Base-by-base conservation (phyloP, 1,139 yeast genomes). In the Scheffersomyces stambukii region DNA sequence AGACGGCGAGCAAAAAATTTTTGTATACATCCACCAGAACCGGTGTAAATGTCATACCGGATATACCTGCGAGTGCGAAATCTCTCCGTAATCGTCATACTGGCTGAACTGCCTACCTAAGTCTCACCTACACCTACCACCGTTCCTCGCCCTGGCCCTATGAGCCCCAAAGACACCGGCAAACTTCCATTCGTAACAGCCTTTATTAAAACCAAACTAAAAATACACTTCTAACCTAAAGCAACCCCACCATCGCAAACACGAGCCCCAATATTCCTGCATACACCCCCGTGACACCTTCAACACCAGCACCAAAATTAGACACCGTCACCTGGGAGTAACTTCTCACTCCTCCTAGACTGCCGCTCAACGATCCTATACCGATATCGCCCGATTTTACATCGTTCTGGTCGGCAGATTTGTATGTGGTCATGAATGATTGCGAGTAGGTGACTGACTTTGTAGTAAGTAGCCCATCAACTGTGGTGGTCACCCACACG, bases 401-500 rank as follows among this genome's bases (percentile, higher is more conserved):
- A 15, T 30, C 41, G 10, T 40, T 48, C 3, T 49, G 38, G n/a
- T 41, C 39, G 1, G 57, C 53, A 3, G 37, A 33, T 1, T 55
- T 34, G 32, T 41, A 46, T 0, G 57, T 52, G 11, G 45, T 29
- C 50, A 47, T 46, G 38, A 67, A 66, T 3, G 47, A 25, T 37
- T 66, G 74, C n/a, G 39, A 23, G 38, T 42, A 67, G 6, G 37
- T 25, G 0, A 64, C 42, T 19, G 48, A 48, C n/a, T 52, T 42
- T n/a, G 57, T 58, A 2, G 53, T 42, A 9, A 50, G 31, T 12
- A 35, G 45, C 2, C 72, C 71, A 21, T 46, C 38, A 2, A 46
- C 40, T 5, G 71, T 65, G 19, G 53, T 36, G 9, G 73, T 66
- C 8, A 57, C 49, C 57, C 61, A 65, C 3, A 63, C 60, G 8